These are phyloP conservation scores for Saussurea involucrata DNA, from an alignment of 129 eudicot genomes.

Conservation along the genomic window DNA sequence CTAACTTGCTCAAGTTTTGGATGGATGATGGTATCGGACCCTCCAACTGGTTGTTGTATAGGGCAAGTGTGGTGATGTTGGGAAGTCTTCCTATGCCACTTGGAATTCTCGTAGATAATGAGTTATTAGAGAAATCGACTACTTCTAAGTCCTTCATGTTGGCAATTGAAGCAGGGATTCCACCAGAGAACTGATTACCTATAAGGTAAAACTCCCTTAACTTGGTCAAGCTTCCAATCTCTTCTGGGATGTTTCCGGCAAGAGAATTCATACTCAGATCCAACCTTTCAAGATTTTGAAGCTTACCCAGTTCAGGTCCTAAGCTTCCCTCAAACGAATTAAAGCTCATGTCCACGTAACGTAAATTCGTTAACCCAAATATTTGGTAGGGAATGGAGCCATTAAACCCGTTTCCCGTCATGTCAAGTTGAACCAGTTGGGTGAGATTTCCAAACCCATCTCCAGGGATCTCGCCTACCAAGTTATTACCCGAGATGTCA, in stretches of 20 bases:
- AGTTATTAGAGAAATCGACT: constrained; percentile 24
- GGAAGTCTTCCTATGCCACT: constrained; percentile 26
- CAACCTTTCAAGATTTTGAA: not conserved
- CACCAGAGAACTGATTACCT: constrained; percentile 28
- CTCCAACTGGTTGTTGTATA: constrained; percentile 26
- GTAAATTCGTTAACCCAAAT: not conserved
- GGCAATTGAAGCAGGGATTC: constrained; percentile 23
- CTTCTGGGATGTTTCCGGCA: constrained; percentile 18
- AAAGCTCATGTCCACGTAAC: not conserved
- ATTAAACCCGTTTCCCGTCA: not conserved
- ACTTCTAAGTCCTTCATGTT: constrained; percentile 17
- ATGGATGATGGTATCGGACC: constrained; percentile 35
- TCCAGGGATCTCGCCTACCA: constrained; percentile 16
- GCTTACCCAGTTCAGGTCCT: constrained; percentile 11
- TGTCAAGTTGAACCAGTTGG: constrained; percentile 19
- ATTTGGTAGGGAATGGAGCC: not conserved
- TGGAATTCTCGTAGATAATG: constrained; percentile 24
- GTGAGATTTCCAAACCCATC: constrained; percentile 28
- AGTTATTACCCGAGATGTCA: constrained; percentile 20
- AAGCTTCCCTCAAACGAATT: not conserved
- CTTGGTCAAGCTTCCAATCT: constrained; percentile 34
- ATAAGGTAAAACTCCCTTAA: constrained; percentile 19
- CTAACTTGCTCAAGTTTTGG: constrained; percentile 23
- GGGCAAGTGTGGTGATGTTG: constrained; percentile 29
- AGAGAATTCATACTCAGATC: not conserved